Percentiles rank a stretch among this genome's conserved stretches.
These are phyloP conservation scores for Flammula alnicola DNA, from an alignment of 1,284 basidiomycete species.

Conservation along the genomic window DNA sequence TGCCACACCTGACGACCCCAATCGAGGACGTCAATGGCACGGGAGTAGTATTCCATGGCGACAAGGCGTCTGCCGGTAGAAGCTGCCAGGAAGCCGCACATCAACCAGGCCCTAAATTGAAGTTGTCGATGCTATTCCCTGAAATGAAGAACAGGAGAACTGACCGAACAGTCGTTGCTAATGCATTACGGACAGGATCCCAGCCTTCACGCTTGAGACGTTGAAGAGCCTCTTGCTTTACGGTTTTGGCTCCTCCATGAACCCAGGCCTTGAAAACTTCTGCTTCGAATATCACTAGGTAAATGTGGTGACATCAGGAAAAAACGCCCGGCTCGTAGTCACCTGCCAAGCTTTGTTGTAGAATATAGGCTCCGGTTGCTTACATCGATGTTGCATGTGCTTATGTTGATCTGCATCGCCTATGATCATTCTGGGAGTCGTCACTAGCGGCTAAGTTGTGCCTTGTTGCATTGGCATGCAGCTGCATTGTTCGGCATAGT, in stretches of 20 bases:
- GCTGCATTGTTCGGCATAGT: no score
- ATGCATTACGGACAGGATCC: constrained; percentile 40
- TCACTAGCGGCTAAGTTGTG: no score
- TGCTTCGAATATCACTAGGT: constrained; percentile 34
- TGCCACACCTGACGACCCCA: constrained; percentile 44
- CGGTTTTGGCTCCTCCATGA: constrained; percentile 29
- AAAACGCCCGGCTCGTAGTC: no score
- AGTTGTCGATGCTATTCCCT: background rate
- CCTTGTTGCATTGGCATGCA: no score
- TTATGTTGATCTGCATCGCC: no score
- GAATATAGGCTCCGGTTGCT: no score
- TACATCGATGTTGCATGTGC: no score
- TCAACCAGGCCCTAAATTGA: constrained; percentile 37
- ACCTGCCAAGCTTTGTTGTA: no score
- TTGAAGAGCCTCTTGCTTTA: constrained; percentile 37
- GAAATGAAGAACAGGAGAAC: constrained; percentile 11
- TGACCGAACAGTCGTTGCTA: constrained; percentile 46
- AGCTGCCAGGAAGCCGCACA: constrained; percentile 38
- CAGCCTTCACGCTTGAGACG: constrained; percentile 41
- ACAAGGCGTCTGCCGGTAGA: constrained; percentile 18
- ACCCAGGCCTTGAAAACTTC: constrained; percentile 35
- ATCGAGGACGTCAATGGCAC: constrained; percentile 40
- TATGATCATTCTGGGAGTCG: no score
- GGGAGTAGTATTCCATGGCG: constrained; percentile 32
- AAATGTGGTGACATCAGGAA: no score